Evolutionary conservation across 495 filamentous ascomycete species (phyloP).

Genomic region (Cercophora sp.): DNA sequence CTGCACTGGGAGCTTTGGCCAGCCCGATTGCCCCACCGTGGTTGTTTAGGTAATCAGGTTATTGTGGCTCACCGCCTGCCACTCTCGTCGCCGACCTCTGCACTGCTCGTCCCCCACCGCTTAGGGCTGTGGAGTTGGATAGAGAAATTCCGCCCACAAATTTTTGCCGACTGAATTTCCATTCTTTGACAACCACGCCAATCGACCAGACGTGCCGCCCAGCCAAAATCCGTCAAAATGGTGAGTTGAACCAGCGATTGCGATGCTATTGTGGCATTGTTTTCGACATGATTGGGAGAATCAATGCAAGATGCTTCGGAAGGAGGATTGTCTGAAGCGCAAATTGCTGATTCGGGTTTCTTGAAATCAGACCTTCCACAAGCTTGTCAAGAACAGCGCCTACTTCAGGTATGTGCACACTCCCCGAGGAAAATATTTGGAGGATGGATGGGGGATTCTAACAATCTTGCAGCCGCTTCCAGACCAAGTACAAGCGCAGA

Average conservation of each 20-base stretch:
- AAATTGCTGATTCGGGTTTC: constrained; percentile 93
- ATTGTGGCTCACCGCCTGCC: constrained; percentile 1
- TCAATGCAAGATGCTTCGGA: constrained; percentile 98
- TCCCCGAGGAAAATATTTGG: neutral
- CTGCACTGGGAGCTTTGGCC: constrained; percentile 6
- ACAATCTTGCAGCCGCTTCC: constrained; percentile 70
- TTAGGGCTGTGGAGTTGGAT: constrained; percentile 33
- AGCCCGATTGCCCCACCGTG: constrained; percentile 17
- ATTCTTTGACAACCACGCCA: too few species aligned
- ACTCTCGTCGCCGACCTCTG: constrained; percentile 19
- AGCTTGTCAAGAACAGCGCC: constrained; percentile 90
- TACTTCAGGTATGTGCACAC: constrained; percentile 81
- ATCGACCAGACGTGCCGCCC: constrained; percentile 28
- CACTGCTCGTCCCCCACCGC: constrained; percentile 21
- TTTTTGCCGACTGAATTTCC: constrained; percentile 25
- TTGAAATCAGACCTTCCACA: constrained; percentile 77
- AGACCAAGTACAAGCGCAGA: constrained; percentile 99
- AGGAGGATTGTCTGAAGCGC: constrained; percentile 89
- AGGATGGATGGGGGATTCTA: constrained; percentile 7
- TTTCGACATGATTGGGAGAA: too few species aligned
- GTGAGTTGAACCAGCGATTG: constrained; percentile 42
- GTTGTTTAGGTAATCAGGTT: too few species aligned
- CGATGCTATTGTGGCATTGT: constrained; percentile 9
- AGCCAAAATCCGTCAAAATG: constrained; percentile 55
- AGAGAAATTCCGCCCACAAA: constrained; percentile 31